phyloP scores from a whole-genome alignment of 2,329 filamentous ascomycete species.

The Teratosphaeriaceae sp. region DNA sequence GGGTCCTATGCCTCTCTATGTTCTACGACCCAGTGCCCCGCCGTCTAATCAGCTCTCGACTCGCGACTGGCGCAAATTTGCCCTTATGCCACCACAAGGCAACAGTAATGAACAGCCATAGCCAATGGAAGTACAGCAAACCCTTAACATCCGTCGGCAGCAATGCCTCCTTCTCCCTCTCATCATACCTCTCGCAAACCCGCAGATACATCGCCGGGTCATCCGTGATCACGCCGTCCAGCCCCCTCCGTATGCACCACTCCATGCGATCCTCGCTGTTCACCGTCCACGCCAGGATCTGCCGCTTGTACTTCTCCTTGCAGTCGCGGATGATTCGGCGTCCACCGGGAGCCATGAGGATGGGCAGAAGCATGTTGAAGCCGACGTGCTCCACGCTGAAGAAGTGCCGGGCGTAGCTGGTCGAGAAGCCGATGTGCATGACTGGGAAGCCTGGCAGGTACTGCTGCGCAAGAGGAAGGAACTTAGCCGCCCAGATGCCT shows the following conservation, averaged over 20 bases:
- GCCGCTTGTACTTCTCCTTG: constrained; percentile 41
- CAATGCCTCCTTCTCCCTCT: constrained; percentile 23
- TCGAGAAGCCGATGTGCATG: constrained; percentile 62
- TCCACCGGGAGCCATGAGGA: constrained; percentile 64
- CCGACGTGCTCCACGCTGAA: constrained; percentile 59
- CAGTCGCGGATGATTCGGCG: constrained; percentile 52
- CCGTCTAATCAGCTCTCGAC: constrained; percentile 10
- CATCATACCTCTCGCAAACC: constrained; percentile 46
- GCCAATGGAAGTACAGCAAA: constrained; percentile 9
- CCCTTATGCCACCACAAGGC: constrained; percentile 5
- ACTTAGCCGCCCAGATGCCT: constrained; percentile 76
- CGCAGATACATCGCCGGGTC: constrained; percentile 64
- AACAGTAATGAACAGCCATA: constrained; percentile 11
- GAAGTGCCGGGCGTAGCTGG: constrained; percentile 64
- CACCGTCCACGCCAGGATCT: constrained; percentile 78
- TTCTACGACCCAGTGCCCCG: no score
- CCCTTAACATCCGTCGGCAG: constrained; percentile 16
- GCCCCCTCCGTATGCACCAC: constrained; percentile 60
- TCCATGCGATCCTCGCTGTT: constrained; percentile 74
- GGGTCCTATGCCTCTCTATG: no score
- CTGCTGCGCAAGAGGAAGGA: constrained; percentile 56
- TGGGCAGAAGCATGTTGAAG: constrained; percentile 69
- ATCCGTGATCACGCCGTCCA: constrained; percentile 84
- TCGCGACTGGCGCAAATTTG: constrained; percentile 12
- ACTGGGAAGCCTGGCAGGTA: constrained; percentile 58